These are phyloP conservation scores for Striga asiatica DNA, from an alignment of 257 asterid species.

Conservation along the genomic window DNA sequence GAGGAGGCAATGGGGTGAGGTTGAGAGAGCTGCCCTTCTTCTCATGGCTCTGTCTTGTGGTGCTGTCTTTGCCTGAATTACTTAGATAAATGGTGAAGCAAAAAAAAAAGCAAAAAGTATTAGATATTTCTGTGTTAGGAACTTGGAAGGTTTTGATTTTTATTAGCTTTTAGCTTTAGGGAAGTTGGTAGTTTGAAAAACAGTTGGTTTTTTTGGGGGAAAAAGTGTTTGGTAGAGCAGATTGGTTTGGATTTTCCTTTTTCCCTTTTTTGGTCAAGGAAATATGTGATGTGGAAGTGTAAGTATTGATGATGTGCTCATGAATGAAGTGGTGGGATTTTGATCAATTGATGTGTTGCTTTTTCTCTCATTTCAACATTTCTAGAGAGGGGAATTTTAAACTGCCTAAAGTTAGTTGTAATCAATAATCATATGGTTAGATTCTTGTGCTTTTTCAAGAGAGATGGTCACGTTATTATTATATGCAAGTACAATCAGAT, in stretches of 20 bases:
- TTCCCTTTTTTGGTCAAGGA: background rate
- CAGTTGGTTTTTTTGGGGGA: background rate
- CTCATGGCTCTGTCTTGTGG: constrained; percentile 70
- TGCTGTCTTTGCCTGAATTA: constrained; percentile 35
- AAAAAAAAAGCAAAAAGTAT: background rate
- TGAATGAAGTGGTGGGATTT: constrained; percentile 14
- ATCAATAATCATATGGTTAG: too few species aligned
- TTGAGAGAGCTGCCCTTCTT: constrained; percentile 66
- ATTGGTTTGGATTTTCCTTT: background rate
- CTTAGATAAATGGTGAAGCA: too few species aligned
- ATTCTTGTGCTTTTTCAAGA: too few species aligned
- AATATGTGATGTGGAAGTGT: constrained; percentile 15
- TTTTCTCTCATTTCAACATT: background rate
- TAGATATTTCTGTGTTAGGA: background rate
- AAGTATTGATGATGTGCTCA: constrained; percentile 9
- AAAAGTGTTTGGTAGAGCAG: background rate
- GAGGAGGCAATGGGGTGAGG: constrained; percentile 42
- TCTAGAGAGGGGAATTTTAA: background rate
- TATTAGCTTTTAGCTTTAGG: background rate
- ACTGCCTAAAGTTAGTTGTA: too few species aligned
- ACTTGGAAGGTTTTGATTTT: background rate
- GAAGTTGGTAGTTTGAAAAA: background rate
- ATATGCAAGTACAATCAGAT: too few species aligned
- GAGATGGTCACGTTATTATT: too few species aligned
- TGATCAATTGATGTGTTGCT: background rate